A percentile compares a stretch with the other conserved stretches of the same genome.
These are phyloP conservation scores for Alternaria viburni DNA, from an alignment of 2,329 filamentous ascomycete genomes.

Conservation along the genomic window DNA sequence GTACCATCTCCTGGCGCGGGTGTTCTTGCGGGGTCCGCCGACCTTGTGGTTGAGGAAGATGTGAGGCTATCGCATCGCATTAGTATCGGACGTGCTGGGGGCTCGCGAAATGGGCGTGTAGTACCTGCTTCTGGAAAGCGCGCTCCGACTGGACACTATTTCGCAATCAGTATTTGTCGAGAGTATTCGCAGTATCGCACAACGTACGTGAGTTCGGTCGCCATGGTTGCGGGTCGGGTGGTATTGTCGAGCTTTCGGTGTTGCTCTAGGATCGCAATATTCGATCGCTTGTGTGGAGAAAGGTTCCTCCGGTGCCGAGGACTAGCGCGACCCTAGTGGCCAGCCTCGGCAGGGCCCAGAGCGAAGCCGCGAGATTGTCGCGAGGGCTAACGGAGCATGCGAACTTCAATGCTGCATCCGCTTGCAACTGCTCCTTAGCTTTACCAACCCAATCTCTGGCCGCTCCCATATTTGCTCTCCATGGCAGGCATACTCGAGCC, in stretches of 20 bases:
- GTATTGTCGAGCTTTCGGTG: conserved; percentile 40
- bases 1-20: conserved; percentile 81
- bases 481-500: conserved; percentile 29
- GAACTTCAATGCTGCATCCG: not conserved
- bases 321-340: conserved; percentile 8
- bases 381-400: not conserved
- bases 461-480: not conserved
- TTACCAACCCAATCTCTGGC: not conserved
- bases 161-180: conserved; percentile 33
- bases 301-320: conserved; percentile 12
- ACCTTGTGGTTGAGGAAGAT: conserved; percentile 99
- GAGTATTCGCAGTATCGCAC: conserved; percentile 6
- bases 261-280: conserved; percentile 18
- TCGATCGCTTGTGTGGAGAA: conserved; percentile 17
- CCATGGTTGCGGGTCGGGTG: conserved; percentile 50
- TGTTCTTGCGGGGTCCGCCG: conserved; percentile 65
- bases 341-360: conserved; percentile 15
- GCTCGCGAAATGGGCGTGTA: conserved; percentile 23
- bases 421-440: not conserved
- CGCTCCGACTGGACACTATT: conserved; percentile 99
- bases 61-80: conserved; percentile 75
- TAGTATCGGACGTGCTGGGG: conserved; percentile 33
- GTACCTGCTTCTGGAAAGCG: conserved; percentile 87
- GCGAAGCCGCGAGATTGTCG: not conserved
- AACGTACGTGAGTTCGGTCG: conserved; percentile 53